A percentile compares a stretch with the other conserved stretches of the same genome.
These are phyloP conservation scores for Erythrobasidium yunnanense DNA, from an alignment of 768 basidiomycete genomes.

Conservation along the genomic window DNA sequence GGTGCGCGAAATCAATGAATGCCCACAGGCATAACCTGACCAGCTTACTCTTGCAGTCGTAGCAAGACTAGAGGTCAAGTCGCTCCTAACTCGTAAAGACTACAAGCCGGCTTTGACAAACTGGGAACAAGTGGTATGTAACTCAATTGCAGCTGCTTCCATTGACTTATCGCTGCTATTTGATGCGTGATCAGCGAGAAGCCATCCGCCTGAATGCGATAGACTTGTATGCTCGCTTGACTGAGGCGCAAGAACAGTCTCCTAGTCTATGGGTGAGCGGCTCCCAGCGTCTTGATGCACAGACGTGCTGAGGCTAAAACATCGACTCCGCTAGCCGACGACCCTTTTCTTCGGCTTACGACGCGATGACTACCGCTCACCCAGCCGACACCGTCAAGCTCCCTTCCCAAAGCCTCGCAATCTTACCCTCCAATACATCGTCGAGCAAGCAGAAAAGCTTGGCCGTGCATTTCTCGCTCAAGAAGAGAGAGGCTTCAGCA, in stretches of 20 bases:
- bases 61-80: background rate
- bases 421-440: background rate
- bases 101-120: background rate
- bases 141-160: background rate
- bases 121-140: background rate
- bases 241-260: background rate
- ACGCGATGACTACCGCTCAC: constrained; percentile 2
- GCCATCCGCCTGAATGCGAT: background rate
- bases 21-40: background rate
- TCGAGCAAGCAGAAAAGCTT: background rate
- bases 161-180: background rate
- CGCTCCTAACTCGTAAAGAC: background rate
- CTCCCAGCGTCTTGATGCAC: background rate
- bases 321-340: background rate
- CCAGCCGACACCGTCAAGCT: background rate
- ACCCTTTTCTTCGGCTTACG: constrained; percentile 3
- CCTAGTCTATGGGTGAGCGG: constrained; percentile 1
- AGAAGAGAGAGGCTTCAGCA: background rate
- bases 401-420: constrained; percentile 2
- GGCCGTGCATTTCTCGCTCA: background rate
- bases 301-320: background rate
- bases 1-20: constrained; percentile 45
- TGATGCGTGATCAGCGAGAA: background rate
- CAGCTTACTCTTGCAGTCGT: background rate
- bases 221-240: background rate